Base-by-base conservation (phyloP, 192 early-diverging fungal species). In the Phycomyces nitens region DNA sequence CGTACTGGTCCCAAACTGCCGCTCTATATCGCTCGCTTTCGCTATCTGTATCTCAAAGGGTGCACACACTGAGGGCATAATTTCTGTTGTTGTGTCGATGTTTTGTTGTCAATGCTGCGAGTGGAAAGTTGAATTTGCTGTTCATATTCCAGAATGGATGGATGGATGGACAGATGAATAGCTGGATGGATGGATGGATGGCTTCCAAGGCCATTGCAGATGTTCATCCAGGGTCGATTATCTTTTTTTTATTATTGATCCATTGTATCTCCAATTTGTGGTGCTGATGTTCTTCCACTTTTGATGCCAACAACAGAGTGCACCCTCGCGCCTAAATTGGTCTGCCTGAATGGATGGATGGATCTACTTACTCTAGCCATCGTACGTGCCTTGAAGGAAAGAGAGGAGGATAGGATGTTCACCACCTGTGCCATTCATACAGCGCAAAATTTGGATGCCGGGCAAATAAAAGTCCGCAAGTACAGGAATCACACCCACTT, bases 351-450 rank as follows among this genome's bases (percentile, higher is more conserved):
- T 34, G 18, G 44, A 47, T 18, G 12, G 44, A 47, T 58, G 20
- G 23, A 59, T 42, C 15, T 23, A 59, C 57, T 59, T 59, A 59
- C 57, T 59, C 57, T 59, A 59, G 57, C 57, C 57, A 59, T 59
- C 57, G 38, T 38, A 42, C 57, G 57, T 59, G 57, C 57, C 57
- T 59, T 59, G 57, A 59, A 59, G 57, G 57, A 59, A 59, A 59
- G 57, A 59, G 41, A 59, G 57, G 57, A 59, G 57, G 57, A 59
- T 59, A 42, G 57, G 44, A 47, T 47, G 15, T 47, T 47, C 44
- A 47, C 44, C 44, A n/a, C 18, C 44, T 47, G 44, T 18, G 12
- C 44, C 44, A 47, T 47, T 47, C 44, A 47, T 47, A 47, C 44
- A 47, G 44, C 44, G 44, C 44, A 47, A 47, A 47, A 47, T 47